phyloP scores from a whole-genome alignment of 2,329 filamentous ascomycete species.

The Colletotrichum eremochloae region DNA sequence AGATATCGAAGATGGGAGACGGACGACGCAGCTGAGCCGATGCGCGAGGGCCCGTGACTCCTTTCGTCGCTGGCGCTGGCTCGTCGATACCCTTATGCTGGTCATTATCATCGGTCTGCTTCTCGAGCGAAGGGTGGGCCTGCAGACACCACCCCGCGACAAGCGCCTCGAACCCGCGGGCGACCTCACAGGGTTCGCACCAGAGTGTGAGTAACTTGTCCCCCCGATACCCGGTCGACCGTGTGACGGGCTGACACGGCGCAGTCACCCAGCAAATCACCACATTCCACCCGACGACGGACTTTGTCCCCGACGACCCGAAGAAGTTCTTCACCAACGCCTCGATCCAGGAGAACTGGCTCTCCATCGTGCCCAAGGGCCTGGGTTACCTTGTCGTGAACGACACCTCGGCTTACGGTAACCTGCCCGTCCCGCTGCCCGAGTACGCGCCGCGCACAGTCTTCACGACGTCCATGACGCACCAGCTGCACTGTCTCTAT shows the following conservation, averaged over 20 bases:
- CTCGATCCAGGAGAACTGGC: constrained; percentile 52
- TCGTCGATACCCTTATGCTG: constrained; percentile 53
- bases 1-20: constrained; percentile 21
- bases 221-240: too few species aligned
- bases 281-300: constrained; percentile 53
- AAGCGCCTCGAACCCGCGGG: constrained; percentile 51
- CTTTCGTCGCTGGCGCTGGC: constrained; percentile 43
- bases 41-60: constrained; percentile 11
- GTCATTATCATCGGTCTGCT: constrained; percentile 53
- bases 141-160: constrained; percentile 30
- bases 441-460: constrained; percentile 52
- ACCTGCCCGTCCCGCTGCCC: constrained; percentile 53
- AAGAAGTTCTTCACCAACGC: constrained; percentile 55
- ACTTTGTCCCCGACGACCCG: constrained; percentile 55
- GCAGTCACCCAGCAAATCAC: constrained; percentile 56
- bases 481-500: constrained; percentile 59
- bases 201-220: constrained; percentile 48
- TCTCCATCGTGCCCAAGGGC: constrained; percentile 56
- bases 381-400: constrained; percentile 57
- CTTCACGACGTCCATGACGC: constrained; percentile 59
- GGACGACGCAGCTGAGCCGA: neutral
- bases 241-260: neutral
- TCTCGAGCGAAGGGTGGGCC: constrained; percentile 47
- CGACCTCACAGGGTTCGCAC: constrained; percentile 57
- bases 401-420: constrained; percentile 50